A percentile compares a stretch with the other conserved stretches of the same genome.
phyloP scores from a whole-genome alignment of 2,329 filamentous ascomycete species.

The Sclerotinia subarctica region DNA sequence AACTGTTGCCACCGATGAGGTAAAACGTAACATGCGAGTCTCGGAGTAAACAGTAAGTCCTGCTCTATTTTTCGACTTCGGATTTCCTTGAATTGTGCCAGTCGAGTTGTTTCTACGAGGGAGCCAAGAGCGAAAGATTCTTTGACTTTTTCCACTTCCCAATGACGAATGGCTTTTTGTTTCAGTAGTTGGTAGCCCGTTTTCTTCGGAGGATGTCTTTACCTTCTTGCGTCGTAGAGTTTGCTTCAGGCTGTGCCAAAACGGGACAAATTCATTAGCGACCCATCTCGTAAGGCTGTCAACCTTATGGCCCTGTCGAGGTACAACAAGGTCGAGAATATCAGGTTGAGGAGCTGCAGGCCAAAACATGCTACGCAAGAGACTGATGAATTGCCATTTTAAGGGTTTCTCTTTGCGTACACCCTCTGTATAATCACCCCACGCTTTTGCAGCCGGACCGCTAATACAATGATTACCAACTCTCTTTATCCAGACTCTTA shows the following conservation, averaged over 20 bases:
- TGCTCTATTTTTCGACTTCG: not conserved
- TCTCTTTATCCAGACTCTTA: not conserved
- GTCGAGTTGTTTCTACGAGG: not conserved
- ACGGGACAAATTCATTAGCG: slow-evolving; percentile 23
- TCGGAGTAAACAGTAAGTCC: slow-evolving; percentile 14
- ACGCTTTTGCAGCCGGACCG: slow-evolving; percentile 15
- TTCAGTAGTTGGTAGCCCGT: not conserved
- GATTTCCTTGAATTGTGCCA: not conserved
- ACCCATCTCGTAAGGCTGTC: slow-evolving; percentile 28
- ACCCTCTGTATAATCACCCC: slow-evolving; percentile 6
- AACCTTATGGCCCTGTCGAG: slow-evolving; percentile 16
- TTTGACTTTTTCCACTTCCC: not conserved
- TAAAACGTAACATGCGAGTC: slow-evolving; percentile 18
- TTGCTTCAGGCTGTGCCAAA: slow-evolving; percentile 20
- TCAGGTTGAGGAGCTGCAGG: not conserved
- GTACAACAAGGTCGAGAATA: slow-evolving; percentile 23
- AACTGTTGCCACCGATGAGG: slow-evolving; percentile 26
- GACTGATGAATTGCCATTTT: slow-evolving; percentile 1
- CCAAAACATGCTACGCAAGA: slow-evolving; percentile 15
- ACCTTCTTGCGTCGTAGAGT: not conserved
- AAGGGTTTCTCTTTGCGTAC: slow-evolving; percentile 9
- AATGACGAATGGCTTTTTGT: not conserved
- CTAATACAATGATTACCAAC: not conserved
- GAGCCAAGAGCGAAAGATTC: not conserved
- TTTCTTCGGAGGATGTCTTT: not conserved